Evolutionary conservation across 495 filamentous ascomycete genomes (phyloP), one percentile per base, ranked within the genome.

Genomic region (Staphylotrichum longicolle): DNA sequence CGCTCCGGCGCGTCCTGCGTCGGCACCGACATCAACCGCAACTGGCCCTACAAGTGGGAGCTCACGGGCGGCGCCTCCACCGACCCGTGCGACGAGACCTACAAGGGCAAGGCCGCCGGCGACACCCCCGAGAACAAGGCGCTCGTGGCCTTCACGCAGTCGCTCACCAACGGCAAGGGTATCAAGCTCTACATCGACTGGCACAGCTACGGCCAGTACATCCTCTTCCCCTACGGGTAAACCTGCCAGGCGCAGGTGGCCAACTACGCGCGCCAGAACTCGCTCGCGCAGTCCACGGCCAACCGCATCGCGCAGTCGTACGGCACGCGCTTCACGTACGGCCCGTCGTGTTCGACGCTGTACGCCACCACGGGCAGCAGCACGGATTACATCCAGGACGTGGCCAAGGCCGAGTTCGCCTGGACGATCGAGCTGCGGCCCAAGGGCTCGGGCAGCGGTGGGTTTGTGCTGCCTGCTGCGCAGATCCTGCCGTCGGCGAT

Each of bases 21-120:
- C 33, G 85, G 85, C 27, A 76, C 72, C 12, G 85, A 88, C 66
- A 81, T 86, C 69, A 88, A 88, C 74, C 80, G 85, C 55, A 88
- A 88, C 76, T 88, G 85, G 83, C 70, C 80, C 10, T 78, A 73
- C 62, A 66, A 81, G 57, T 86, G 83, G 83, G 69, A 68, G 0
- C 70, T 78, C 6, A 67, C 74, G 45, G 80, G 78, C 47, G 78
- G 78, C 12, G 75, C 83, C 10, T 83, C 80, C 3, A 78, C 82
- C 3, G 67, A 80, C 60, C 81, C 83, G 7, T 82, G 82, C 66
- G 73, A 67, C 33, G 77, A 87, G 67, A 77, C 77, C 34, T 88
- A 80, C 72, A 79, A 77, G 62, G 85, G 85, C 10, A 49, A 58
- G 7, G 63, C 75, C 8, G 74, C 72, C 0, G 75, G 74, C 39